A percentile compares a stretch with the other conserved stretches of the same genome.
These are phyloP conservation scores for Pichia pseudocactophila DNA, from an alignment of 805 yeast genomes.

Conservation along the genomic window DNA sequence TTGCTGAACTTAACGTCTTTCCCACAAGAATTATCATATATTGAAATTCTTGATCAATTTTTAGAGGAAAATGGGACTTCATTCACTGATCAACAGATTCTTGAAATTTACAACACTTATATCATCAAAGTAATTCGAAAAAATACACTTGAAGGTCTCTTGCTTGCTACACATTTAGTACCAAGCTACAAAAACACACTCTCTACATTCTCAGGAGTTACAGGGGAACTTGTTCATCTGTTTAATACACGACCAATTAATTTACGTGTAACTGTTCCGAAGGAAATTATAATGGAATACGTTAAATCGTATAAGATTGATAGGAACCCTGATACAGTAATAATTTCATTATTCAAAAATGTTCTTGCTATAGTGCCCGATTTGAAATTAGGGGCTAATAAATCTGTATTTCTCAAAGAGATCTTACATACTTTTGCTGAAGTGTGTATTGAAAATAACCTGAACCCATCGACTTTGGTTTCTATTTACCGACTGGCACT, in stretches of 20 bases:
- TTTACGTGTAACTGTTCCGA: neutral
- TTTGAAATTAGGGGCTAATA: neutral
- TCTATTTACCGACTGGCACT: slow-evolving; percentile 3
- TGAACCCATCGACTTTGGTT: neutral
- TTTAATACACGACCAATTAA: too few relatives aligned
- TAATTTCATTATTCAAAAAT: slow-evolving; percentile 2
- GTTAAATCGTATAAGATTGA: neutral
- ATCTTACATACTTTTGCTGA: slow-evolving; percentile 1
- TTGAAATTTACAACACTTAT: neutral
- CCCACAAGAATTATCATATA: neutral
- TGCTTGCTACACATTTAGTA: neutral
- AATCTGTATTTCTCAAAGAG: neutral
- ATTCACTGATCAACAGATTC: neutral
- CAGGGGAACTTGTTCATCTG: too few relatives aligned
- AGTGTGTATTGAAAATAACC: neutral
- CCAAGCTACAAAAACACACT: slow-evolving; percentile 1
- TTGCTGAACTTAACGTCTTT: neutral
- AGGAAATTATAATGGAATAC: neutral
- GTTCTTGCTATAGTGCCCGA: neutral
- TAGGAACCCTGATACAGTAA: neutral
- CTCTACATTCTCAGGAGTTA: neutral
- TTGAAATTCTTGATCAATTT: neutral
- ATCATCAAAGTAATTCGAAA: neutral
- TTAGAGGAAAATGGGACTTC: neutral
- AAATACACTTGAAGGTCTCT: neutral